Evolutionary conservation across 192 early-diverging fungal species (phyloP).

Genomic region (Funneliformis mosseae): DNA sequence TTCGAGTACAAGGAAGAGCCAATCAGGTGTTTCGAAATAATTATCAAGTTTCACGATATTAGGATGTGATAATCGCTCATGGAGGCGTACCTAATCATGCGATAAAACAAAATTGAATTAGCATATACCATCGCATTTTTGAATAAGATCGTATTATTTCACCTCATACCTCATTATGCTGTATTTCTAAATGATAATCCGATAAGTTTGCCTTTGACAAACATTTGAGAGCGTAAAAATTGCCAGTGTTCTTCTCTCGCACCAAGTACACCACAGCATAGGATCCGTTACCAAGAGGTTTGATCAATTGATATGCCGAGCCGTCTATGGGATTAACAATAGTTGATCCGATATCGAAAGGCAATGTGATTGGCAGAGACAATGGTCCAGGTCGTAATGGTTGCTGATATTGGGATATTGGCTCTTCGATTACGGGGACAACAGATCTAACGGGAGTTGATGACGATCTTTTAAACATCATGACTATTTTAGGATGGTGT

Average conservation of each 20-base stretch:
- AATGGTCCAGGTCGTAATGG: slow-evolving; percentile 8
- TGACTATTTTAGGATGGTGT: background rate
- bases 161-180: slow-evolving; percentile 62
- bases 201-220: slow-evolving; percentile 66
- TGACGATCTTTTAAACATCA: slow-evolving; percentile 25
- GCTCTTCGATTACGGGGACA: background rate
- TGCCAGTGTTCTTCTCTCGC: slow-evolving; percentile 55
- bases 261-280: slow-evolving; percentile 79
- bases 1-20: slow-evolving; percentile 73
- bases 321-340: slow-evolving; percentile 16
- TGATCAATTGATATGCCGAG: slow-evolving; percentile 32
- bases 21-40: slow-evolving; percentile 71
- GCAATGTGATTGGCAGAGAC: slow-evolving; percentile 6
- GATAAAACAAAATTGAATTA: too few species aligned
- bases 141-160: too few species aligned
- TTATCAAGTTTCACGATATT: slow-evolving; percentile 66
- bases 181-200: slow-evolving; percentile 64
- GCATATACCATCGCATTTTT: too few species aligned
- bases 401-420: background rate
- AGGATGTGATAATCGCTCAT: slow-evolving; percentile 59
- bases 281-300: slow-evolving; percentile 68
- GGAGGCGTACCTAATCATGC: slow-evolving; percentile 47
- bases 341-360: slow-evolving; percentile 25
- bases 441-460: slow-evolving; percentile 3
- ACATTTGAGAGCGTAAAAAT: slow-evolving; percentile 72